These are phyloP conservation scores for Ogataea populi-albae DNA, from an alignment of 805 yeast genomes.

Conservation along the genomic window DNA sequence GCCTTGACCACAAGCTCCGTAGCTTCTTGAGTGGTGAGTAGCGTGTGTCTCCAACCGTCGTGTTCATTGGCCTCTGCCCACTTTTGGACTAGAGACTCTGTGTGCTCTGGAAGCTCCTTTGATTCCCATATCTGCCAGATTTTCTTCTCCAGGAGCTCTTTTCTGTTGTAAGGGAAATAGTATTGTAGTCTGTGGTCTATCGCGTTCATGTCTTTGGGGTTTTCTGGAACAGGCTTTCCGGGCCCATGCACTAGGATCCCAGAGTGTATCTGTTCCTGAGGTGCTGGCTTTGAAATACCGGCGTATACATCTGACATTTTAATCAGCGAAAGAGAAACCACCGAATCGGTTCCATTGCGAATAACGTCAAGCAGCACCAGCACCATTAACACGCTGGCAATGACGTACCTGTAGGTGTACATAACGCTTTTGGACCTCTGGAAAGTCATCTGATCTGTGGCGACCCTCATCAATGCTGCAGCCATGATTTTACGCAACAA, in stretches of 20 bases:
- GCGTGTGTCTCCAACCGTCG: conserved; percentile 9
- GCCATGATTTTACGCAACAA: too few relatives aligned
- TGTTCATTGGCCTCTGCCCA: conserved; percentile 16
- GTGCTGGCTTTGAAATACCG: neutral
- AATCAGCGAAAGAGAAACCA: conserved; percentile 1
- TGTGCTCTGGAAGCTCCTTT: conserved; percentile 6
- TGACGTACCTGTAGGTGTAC: conserved; percentile 1
- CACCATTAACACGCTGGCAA: conserved; percentile 2
- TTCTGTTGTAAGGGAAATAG: conserved; percentile 14
- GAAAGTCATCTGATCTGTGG: too few relatives aligned
- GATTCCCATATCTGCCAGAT: conserved; percentile 16
- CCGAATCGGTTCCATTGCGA: conserved; percentile 4
- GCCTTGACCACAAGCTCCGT: conserved; percentile 1
- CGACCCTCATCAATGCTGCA: too few relatives aligned
- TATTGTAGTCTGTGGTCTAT: conserved; percentile 14
- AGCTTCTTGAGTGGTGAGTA: conserved; percentile 7
- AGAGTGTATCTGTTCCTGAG: neutral
- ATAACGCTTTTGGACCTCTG: neutral
- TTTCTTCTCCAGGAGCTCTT: conserved; percentile 12
- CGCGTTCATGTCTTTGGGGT: conserved; percentile 7
- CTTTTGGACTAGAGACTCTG: conserved; percentile 4
- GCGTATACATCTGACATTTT: neutral
- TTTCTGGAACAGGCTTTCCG: conserved; percentile 3
- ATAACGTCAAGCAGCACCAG: conserved; percentile 4
- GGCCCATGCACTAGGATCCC: conserved; percentile 1